Evolutionary conservation across 768 basidiomycete genomes (phyloP), one percentile per base, ranked within the genome.

Genomic region (Myochromella boudieri): DNA sequence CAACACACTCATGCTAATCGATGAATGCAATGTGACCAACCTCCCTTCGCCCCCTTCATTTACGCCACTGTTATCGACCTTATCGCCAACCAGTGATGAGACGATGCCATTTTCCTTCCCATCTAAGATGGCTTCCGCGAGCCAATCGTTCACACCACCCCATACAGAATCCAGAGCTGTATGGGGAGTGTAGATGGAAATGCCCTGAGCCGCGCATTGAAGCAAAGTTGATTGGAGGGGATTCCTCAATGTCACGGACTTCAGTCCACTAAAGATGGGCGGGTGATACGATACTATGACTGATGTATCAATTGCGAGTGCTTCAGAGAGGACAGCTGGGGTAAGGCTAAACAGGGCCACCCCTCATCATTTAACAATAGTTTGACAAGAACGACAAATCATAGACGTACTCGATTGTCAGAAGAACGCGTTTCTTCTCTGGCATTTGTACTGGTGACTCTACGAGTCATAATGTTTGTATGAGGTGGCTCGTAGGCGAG

Each of bases 121-220:
- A 38, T 66, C 68, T 51, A 80, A 66, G 26, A 79, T 61, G 27
- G 76, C 80, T 62, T 70, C 60, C 1, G 82, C 87, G 12, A 94
- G 77, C 89, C 90, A 97, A 66, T 95, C 92, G 60, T 95, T 97
- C 43, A 95, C 80, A 0, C 95, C 95, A 4, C 80, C 88, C 56
- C 79, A 76, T 1, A 89, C 82, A n/a, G 76, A 76, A 67, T 98
- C 95, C 14, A 97, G 76, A 0, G 91, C 81, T 0, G 89, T 91
- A 67, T 98, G 95, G 2, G 95, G 92, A 31, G 78, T 78, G 68
- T 89, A 95, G 4, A 97, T 77, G 1, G 86, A 87, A 46, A 97
- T 85, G 0, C 94, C 94, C 10, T 81, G 75, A 1, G 90, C 85
- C 0, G 85, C 84, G 51, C 94, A 91, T 45, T 72, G 77, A 4